phyloP scores from a whole-genome alignment of 78 protist genomes.

The Isochrysis galbana region DNA sequence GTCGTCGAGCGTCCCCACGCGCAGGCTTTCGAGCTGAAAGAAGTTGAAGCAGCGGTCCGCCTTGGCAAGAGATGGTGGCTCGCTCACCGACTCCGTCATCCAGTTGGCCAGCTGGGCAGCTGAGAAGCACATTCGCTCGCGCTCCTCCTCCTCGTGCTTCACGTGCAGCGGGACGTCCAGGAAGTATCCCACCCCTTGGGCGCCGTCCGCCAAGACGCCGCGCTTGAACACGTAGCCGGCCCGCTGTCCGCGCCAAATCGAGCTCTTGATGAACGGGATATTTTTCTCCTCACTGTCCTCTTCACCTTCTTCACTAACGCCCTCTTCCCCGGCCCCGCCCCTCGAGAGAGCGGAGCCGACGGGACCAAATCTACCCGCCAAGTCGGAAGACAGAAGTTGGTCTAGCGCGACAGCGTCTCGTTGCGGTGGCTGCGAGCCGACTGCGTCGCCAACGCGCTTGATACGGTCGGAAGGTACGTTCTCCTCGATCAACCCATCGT shows the following conservation, averaged over 20 bases:
- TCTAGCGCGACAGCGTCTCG: background rate
- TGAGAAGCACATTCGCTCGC: background rate
- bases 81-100: background rate
- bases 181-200: background rate
- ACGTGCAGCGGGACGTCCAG: slow-evolving; percentile 8
- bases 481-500: background rate
- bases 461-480: background rate
- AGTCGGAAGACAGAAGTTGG: background rate
- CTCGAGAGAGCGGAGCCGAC: too few relatives aligned
- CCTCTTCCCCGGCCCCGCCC: too few relatives aligned
- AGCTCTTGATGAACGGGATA: background rate
- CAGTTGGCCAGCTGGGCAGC: slow-evolving; percentile 20
- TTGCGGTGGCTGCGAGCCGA: too few relatives aligned
- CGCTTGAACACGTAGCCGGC: slow-evolving; percentile 6
- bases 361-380: too few relatives aligned
- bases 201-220: background rate
- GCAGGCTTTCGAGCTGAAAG: background rate
- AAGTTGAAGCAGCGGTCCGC: background rate
- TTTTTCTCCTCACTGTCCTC: background rate
- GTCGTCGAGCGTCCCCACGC: background rate
- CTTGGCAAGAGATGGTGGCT: background rate
- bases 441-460: too few relatives aligned
- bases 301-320: too few relatives aligned
- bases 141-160: background rate
- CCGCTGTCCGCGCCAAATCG: background rate